Evolutionary conservation across 768 basidiomycete genomes (phyloP), one percentile per base, ranked within the genome.

Genomic region (Panaeolus cyanescens): DNA sequence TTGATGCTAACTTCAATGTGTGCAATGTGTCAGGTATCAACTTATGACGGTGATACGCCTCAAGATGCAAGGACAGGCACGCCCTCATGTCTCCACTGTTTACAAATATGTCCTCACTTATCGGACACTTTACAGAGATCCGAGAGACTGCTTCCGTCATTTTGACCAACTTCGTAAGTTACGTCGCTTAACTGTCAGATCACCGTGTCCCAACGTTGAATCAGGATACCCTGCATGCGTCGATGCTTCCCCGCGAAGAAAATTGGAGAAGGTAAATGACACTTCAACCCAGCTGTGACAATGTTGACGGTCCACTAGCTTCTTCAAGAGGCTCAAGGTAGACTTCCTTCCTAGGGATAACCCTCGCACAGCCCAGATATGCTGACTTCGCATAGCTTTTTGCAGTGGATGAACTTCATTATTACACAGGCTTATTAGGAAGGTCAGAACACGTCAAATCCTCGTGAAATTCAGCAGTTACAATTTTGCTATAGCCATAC

Each of bases 31-130:
- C 56, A 86, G 84, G 80, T 93, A 12, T 85, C 85, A 2, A 95
- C 90, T 0, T 96, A 93, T 68, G 94, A 96, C 64, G 94, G 94
- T 0, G 94, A 96, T 68, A 96, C 95, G 0, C 86, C 90, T 0
- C 82, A 85, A 70, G 90, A 92, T 32, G 70, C 73, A 28, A 82
- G 94, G 56, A 73, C 80, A 64, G 80, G 92, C 90, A 60, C 54
- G 74, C 65, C 22, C 12, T 32, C 32, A 15, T 3, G 25, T 15
- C 15, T 15, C 22, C 3, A 12, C 19, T 28, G 22, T 10, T 63
- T 39, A 30, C 32, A 7, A 32, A 50, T 17, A 4, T 28, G 53
- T 19, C n/a, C n/a, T 15, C 19, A 19, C 54, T 63, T 5, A 58
- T 55, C 36, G 9, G 50, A 36, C 22, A 30, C 25, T 54, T 33